Evolutionary conservation across 768 basidiomycete genomes (phyloP).

Genomic region (Mycena polygramma): DNA sequence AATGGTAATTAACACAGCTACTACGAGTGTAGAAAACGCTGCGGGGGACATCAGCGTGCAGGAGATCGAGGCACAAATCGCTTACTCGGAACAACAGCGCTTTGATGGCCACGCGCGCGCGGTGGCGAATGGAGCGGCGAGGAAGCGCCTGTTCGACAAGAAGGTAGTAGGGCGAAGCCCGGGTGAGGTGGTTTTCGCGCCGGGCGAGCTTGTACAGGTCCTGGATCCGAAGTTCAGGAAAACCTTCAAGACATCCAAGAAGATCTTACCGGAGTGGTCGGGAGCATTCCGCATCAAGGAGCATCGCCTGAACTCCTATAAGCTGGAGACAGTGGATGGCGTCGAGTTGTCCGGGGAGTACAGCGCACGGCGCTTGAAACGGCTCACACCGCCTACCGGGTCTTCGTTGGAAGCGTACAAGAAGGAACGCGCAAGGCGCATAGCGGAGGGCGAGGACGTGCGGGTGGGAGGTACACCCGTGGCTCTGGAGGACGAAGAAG

Average conservation of each 20-base stretch:
- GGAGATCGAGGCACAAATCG: too few species aligned
- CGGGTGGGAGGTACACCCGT: too few species aligned
- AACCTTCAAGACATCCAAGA: background rate
- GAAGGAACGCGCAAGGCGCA: too few species aligned
- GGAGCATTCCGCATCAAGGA: background rate
- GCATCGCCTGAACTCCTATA: background rate
- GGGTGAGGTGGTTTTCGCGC: background rate
- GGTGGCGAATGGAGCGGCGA: slow-evolving; percentile 35
- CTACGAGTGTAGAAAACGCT: slow-evolving; percentile 14
- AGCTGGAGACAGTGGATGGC: background rate
- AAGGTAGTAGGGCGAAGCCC: background rate
- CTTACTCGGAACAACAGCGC: slow-evolving; percentile 45
- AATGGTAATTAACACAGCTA: slow-evolving; percentile 43
- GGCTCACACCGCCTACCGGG: background rate
- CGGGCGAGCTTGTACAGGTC: background rate
- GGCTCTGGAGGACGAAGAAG: too few species aligned
- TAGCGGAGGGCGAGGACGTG: too few species aligned
- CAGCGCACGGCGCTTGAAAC: background rate
- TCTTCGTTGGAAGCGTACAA: background rate
- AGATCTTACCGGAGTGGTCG: slow-evolving; percentile 1
- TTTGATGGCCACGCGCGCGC: slow-evolving; percentile 44
- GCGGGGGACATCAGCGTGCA: slow-evolving; percentile 32
- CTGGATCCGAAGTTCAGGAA: background rate
- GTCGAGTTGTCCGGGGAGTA: background rate
- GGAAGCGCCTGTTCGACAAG: slow-evolving; percentile 40